Evolutionary conservation across 2,329 filamentous ascomycete genomes (phyloP).

Genomic region (Penicillium sp.): DNA sequence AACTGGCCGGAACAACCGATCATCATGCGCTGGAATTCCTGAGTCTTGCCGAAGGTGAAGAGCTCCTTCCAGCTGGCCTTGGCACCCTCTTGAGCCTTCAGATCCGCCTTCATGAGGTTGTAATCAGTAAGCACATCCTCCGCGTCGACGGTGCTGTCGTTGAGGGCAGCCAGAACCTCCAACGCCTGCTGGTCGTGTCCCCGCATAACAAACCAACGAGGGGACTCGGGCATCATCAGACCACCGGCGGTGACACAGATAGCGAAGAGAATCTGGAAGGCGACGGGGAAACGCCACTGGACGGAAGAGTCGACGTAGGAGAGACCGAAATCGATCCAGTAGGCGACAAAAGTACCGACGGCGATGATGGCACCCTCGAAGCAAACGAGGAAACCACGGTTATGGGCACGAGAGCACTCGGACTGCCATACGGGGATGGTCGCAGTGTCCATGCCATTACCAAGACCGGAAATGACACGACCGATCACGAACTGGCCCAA

Average conservation of each 20-base stretch:
- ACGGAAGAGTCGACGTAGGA: constrained; percentile 29
- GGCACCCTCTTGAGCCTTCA: constrained; percentile 35
- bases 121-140: constrained; percentile 23
- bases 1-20: constrained; percentile 28
- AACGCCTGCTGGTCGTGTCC: constrained; percentile 45
- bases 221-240: constrained; percentile 47
- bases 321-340: constrained; percentile 34
- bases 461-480: constrained; percentile 33
- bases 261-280: constrained; percentile 45
- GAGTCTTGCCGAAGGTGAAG: constrained; percentile 28
- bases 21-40: constrained; percentile 29
- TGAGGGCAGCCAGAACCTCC: constrained; percentile 46
- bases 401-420: constrained; percentile 29
- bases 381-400: constrained; percentile 30
- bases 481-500: constrained; percentile 39
- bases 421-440: constrained; percentile 39
- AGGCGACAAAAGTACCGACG: constrained; percentile 29
- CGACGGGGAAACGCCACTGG: constrained; percentile 45
- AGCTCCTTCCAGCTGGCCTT: constrained; percentile 22
- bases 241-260: constrained; percentile 20
- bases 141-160: constrained; percentile 37
- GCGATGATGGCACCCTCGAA: constrained; percentile 30
- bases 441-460: constrained; percentile 34
- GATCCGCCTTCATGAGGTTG: constrained; percentile 44
- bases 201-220: constrained; percentile 51